A percentile compares a stretch with the other conserved stretches of the same genome.
phyloP scores from a whole-genome alignment of 768 basidiomycete genomes.

The Gloeophyllum trabeum region DNA sequence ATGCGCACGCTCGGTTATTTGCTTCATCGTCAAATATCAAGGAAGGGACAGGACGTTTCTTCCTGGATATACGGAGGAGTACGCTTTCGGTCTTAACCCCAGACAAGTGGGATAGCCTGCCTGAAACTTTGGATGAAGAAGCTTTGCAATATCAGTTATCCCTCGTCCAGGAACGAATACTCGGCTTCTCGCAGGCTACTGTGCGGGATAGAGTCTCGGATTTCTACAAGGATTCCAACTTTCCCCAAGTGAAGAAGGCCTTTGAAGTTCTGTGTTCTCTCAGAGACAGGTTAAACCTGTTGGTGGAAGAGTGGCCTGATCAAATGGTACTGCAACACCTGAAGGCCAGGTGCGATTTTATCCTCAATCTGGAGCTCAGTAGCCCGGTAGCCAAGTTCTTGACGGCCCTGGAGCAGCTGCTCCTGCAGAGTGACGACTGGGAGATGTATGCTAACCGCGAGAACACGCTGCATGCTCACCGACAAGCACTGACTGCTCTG shows the following conservation, averaged over 20 bases:
- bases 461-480: slow-evolving; percentile 65
- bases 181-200: slow-evolving; percentile 16
- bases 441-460: slow-evolving; percentile 91
- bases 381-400: slow-evolving; percentile 78
- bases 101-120: not conserved
- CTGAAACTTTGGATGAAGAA: slow-evolving; percentile 30
- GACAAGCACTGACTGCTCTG: slow-evolving; percentile 50
- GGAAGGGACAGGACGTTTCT: too few relatives aligned
- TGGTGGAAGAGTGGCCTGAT: slow-evolving; percentile 86
- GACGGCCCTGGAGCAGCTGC: slow-evolving; percentile 72
- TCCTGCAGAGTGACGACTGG: slow-evolving; percentile 90
- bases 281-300: slow-evolving; percentile 33
- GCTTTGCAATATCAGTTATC: slow-evolving; percentile 41
- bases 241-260: slow-evolving; percentile 57
- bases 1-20: too few relatives aligned
- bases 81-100: too few relatives aligned
- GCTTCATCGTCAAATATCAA: too few relatives aligned
- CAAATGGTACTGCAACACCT: slow-evolving; percentile 95
- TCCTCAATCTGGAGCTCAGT: slow-evolving; percentile 48
- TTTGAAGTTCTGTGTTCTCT: slow-evolving; percentile 39
- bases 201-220: slow-evolving; percentile 30
- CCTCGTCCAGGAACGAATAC: slow-evolving; percentile 31
- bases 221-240: slow-evolving; percentile 77
- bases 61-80: too few relatives aligned
- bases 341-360: slow-evolving; percentile 50